Conservation (phyloP, 768 basidiomycete genomes). For the Cystobasidiopsis lactophilus region DNA sequence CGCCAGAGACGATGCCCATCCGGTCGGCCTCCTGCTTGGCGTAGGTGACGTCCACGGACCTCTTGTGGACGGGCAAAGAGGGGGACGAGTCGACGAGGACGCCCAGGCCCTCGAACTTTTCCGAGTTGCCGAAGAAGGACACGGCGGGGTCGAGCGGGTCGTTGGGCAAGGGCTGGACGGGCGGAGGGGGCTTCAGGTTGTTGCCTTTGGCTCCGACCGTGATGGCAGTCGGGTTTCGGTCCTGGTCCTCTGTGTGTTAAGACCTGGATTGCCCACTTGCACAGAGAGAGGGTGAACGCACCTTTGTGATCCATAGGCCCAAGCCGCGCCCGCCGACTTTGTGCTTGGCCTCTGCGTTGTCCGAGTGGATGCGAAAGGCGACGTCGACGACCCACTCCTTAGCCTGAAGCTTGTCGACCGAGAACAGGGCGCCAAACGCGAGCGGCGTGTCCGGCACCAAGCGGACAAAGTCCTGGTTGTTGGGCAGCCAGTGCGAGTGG, state of each 20-base stretch:
- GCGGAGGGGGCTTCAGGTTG: conserved; percentile 8
- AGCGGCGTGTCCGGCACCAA: conserved; percentile 18
- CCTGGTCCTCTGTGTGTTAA: no score
- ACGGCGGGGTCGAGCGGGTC: conserved; percentile 11
- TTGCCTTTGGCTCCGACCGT: neutral
- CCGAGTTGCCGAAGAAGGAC: conserved; percentile 17
- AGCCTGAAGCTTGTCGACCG: conserved; percentile 2
- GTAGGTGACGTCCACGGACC: conserved; percentile 10
- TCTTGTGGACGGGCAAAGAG: conserved; percentile 9
- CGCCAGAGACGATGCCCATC: conserved; percentile 15
- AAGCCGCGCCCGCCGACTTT: conserved; percentile 16
- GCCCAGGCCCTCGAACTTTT: conserved; percentile 19
- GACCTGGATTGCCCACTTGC: neutral
- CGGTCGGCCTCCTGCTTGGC: neutral
- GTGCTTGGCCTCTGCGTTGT: conserved; percentile 3
- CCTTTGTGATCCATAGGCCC: conserved; percentile 18
- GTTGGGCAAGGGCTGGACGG: neutral
- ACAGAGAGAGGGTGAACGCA: no score
- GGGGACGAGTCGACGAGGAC: conserved; percentile 18
- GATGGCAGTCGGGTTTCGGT: conserved; percentile 4
- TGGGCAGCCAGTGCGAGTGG: conserved; percentile 5
- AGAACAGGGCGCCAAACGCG: conserved; percentile 18
- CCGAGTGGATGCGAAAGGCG: conserved; percentile 18
- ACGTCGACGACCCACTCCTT: conserved; percentile 20
- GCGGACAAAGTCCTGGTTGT: conserved; percentile 18